A percentile compares a stretch with the other conserved stretches of the same genome.
Evolutionary conservation across 148 eudicot species (phyloP).

Genomic region (Polygonum maritimum): DNA sequence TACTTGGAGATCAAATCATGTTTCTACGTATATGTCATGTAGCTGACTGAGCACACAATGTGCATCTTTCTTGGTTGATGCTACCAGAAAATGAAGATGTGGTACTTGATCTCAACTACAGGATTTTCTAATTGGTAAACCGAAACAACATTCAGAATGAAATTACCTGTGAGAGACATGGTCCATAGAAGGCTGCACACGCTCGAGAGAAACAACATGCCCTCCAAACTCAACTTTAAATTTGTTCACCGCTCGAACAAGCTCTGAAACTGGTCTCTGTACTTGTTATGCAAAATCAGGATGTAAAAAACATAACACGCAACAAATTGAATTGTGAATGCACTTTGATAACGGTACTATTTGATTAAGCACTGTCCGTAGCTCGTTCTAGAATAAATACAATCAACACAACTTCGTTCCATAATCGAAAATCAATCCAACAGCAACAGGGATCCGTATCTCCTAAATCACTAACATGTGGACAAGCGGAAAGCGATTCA

Average conservation of each 20-base stretch:
- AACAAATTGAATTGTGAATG: neutral
- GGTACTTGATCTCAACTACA: neutral
- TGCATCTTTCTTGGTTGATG: neutral
- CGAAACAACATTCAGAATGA: neutral
- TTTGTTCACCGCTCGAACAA: constrained; percentile 76
- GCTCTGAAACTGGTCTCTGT: constrained; percentile 81
- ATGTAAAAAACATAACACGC: neutral
- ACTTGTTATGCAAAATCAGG: neutral
- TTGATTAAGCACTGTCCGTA: too few species aligned
- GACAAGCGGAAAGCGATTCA: neutral
- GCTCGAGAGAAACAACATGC: constrained; percentile 75
- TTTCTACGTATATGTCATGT: neutral
- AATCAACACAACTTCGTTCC: neutral
- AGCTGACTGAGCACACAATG: neutral
- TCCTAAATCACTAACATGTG: neutral
- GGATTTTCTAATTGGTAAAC: neutral
- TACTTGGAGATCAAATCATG: neutral
- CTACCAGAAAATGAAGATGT: neutral
- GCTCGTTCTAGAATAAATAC: too few species aligned
- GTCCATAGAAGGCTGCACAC: constrained; percentile 92
- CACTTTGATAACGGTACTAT: neutral
- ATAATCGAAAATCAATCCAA: constrained; percentile 1
- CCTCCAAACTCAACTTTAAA: constrained; percentile 94
- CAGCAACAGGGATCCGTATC: neutral
- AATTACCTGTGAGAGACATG: constrained; percentile 94